These are phyloP conservation scores for Exophiala calicioides DNA, from an alignment of 2,329 filamentous ascomycete species.

Conservation along the genomic window DNA sequence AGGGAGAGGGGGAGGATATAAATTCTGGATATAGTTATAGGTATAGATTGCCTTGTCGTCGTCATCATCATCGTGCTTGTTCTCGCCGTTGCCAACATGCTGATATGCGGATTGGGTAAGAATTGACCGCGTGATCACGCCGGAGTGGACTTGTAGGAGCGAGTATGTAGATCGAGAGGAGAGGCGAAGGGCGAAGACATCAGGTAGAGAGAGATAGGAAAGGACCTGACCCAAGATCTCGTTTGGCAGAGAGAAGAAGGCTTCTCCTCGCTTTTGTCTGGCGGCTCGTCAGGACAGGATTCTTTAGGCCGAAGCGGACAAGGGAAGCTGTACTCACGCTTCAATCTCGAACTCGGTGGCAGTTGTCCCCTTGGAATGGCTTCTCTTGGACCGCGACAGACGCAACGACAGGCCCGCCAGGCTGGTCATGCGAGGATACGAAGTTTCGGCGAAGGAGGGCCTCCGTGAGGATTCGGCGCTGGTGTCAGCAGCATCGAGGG, in stretches of 20 bases:
- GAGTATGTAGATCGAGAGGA: slow-evolving; percentile 15
- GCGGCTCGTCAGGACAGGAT: not conserved
- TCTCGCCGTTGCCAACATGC: slow-evolving; percentile 2
- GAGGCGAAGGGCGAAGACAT: slow-evolving; percentile 19
- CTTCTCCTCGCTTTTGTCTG: slow-evolving; percentile 23
- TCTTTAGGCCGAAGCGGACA: not conserved
- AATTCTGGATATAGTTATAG: slow-evolving; percentile 19
- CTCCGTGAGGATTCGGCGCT: slow-evolving; percentile 22
- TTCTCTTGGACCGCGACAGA: slow-evolving; percentile 20
- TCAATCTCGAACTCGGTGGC: slow-evolving; percentile 4
- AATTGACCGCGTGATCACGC: slow-evolving; percentile 14
- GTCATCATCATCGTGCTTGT: not conserved
- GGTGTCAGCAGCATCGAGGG: slow-evolving; percentile 13
- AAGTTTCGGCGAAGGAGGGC: slow-evolving; percentile 12
- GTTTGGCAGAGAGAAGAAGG: slow-evolving; percentile 22
- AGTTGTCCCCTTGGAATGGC: slow-evolving; percentile 3
- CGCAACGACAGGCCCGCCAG: slow-evolving; percentile 17
- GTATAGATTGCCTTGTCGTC: slow-evolving; percentile 11
- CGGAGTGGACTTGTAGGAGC: slow-evolving; percentile 14
- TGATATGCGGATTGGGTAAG: slow-evolving; percentile 15
- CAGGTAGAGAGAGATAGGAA: slow-evolving; percentile 16
- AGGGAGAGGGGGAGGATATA: slow-evolving; percentile 22
- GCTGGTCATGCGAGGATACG: slow-evolving; percentile 16
- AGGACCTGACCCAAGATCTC: slow-evolving; percentile 25
- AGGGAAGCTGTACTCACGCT: slow-evolving; percentile 13